Conservation (phyloP, 495 filamentous ascomycete genomes). For the Neurospora tetrasperma region DNA sequence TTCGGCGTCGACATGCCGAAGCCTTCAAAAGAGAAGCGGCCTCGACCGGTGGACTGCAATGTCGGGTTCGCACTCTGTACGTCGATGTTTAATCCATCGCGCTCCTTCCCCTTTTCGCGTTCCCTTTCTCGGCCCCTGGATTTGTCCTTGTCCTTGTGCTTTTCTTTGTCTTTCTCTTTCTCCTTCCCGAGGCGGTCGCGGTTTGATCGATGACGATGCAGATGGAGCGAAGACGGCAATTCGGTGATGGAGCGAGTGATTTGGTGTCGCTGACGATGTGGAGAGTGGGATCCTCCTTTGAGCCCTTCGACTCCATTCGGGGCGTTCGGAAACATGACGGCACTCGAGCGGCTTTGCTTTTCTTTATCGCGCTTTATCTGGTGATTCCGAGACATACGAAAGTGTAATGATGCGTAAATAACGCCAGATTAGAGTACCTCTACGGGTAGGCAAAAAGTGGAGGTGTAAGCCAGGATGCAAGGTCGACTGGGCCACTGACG, state of each 20-base stretch:
- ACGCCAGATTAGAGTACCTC: background rate
- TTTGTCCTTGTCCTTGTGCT: constrained; percentile 14
- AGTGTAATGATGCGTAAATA: background rate
- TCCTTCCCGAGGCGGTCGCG: constrained; percentile 16
- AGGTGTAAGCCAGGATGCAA: background rate
- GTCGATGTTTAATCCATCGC: constrained; percentile 26
- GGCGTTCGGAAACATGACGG: constrained; percentile 3
- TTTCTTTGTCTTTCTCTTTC: constrained; percentile 11
- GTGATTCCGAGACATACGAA: background rate
- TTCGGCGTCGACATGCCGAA: constrained; percentile 34
- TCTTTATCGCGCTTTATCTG: background rate
- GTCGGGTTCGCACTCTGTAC: constrained; percentile 20
- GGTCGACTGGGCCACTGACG: background rate
- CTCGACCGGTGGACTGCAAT: constrained; percentile 8
- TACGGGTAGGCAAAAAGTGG: background rate
- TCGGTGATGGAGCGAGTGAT: constrained; percentile 41
- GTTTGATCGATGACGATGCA: constrained; percentile 33
- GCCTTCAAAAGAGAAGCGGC: constrained; percentile 27
- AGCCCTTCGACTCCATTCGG: constrained; percentile 25
- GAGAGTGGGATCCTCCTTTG: constrained; percentile 19
- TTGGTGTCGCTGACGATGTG: constrained; percentile 36
- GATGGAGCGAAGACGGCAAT: constrained; percentile 36
- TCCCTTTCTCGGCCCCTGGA: constrained; percentile 17
- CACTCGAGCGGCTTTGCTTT: background rate
- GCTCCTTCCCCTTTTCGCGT: constrained; percentile 18